These are phyloP conservation scores for Fusarium torreyae DNA, from an alignment of 2,329 filamentous ascomycete genomes.

Conservation along the genomic window DNA sequence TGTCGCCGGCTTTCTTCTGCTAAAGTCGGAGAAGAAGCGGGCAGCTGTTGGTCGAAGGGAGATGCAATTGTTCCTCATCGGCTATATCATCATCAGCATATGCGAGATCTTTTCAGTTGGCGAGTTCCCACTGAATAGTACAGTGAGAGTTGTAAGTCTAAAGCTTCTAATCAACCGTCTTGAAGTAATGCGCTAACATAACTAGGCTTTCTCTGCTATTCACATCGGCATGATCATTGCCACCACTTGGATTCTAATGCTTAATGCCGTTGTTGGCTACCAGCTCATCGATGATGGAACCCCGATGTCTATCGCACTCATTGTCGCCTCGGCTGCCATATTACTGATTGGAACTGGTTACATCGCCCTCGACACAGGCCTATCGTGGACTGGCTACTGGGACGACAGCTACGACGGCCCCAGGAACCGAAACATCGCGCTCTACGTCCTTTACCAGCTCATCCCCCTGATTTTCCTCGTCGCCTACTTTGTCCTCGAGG, in stretches of 20 bases:
- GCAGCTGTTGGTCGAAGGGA: slow-evolving; percentile 96
- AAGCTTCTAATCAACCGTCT: not conserved
- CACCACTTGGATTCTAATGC: slow-evolving; percentile 89
- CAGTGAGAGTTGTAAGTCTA: slow-evolving; percentile 78
- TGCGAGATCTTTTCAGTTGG: slow-evolving; percentile 98
- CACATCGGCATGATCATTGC: slow-evolving; percentile 93
- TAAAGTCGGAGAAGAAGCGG: slow-evolving; percentile 88
- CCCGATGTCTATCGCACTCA: slow-evolving; percentile 82
- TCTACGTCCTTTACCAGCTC: slow-evolving; percentile 96
- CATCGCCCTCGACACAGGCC: slow-evolving; percentile 94
- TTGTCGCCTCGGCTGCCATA: slow-evolving; percentile 76
- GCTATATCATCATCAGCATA: slow-evolving; percentile 89
- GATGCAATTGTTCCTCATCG: slow-evolving; percentile 93
- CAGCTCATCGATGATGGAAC: slow-evolving; percentile 96
- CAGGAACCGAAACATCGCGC: slow-evolving; percentile 83
- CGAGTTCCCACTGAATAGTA: slow-evolving; percentile 81
- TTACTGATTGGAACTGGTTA: slow-evolving; percentile 94
- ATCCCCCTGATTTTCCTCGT: slow-evolving; percentile 91
- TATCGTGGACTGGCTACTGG: slow-evolving; percentile 87
- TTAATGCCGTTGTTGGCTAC: slow-evolving; percentile 93
- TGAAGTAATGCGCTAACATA: slow-evolving; percentile 38
- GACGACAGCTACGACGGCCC: slow-evolving; percentile 74
- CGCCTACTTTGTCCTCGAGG: slow-evolving; percentile 87
- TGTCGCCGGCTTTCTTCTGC: slow-evolving; percentile 76
- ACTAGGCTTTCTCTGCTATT: slow-evolving; percentile 86